A percentile compares a stretch with the other conserved stretches of the same genome.
Evolutionary conservation across 345 rosid genomes (phyloP).

Genomic region (Triadica sebifera): DNA sequence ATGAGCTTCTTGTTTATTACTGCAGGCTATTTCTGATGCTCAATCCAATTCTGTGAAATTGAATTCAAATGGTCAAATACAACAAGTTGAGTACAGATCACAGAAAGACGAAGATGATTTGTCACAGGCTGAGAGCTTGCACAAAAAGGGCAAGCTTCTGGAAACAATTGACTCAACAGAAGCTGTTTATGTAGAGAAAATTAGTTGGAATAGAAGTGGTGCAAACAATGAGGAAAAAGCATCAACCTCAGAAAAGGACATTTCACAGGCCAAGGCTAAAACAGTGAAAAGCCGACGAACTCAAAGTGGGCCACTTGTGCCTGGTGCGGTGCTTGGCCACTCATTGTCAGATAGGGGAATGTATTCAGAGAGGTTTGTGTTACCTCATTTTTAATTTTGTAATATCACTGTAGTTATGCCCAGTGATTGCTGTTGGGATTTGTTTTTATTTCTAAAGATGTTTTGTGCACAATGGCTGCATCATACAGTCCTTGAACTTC

Average conservation of each 20-base stretch:
- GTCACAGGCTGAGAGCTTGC: conserved; percentile 34
- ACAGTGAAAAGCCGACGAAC: conserved; percentile 61
- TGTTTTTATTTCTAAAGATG: conserved; percentile 5
- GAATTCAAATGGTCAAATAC: conserved; percentile 27
- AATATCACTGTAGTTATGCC: not conserved
- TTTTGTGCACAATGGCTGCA: not conserved
- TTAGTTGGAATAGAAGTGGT: conserved; percentile 39
- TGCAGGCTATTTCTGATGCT: conserved; percentile 35
- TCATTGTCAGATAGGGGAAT: conserved; percentile 58
- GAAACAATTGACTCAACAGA: conserved; percentile 46
- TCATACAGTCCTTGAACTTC: not conserved
- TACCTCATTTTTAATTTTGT: conserved; percentile 2
- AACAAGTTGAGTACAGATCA: conserved; percentile 37
- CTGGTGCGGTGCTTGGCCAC: conserved; percentile 53
- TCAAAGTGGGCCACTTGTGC: conserved; percentile 84
- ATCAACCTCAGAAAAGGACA: conserved; percentile 53
- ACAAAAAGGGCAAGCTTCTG: conserved; percentile 48
- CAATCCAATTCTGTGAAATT: conserved; percentile 30
- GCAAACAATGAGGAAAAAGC: conserved; percentile 43
- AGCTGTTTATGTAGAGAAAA: conserved; percentile 36
- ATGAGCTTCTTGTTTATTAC: conserved; percentile 18
- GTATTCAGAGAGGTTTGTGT: conserved; percentile 60
- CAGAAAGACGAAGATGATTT: conserved; percentile 34
- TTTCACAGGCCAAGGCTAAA: conserved; percentile 45
- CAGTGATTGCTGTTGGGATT: not conserved